A percentile compares a stretch with the other conserved stretches of the same genome.
These are phyloP conservation scores for Starmerella floricola DNA, from an alignment of 805 yeast species.

Conservation along the genomic window DNA sequence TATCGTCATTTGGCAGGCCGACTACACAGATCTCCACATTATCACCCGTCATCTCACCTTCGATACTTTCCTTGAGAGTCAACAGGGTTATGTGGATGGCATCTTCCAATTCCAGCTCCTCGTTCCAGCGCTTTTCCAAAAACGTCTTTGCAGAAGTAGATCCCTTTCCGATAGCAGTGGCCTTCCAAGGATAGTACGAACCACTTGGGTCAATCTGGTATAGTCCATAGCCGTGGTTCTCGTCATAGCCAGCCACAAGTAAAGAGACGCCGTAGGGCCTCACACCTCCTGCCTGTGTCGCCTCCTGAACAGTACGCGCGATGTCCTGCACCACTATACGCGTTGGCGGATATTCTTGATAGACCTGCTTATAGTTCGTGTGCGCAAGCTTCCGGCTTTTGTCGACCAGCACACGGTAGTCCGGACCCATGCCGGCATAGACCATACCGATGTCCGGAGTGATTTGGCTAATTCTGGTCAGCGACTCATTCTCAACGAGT, in stretches of 20 bases:
- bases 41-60: slow-evolving; percentile 95
- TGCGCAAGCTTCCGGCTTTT: slow-evolving; percentile 89
- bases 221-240: slow-evolving; percentile 58
- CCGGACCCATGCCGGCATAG: slow-evolving; percentile 98
- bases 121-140: slow-evolving; percentile 95
- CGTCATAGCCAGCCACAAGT: slow-evolving; percentile 88
- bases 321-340: slow-evolving; percentile 85
- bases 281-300: slow-evolving; percentile 97
- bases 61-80: slow-evolving; percentile 90
- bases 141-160: slow-evolving; percentile 94
- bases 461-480: slow-evolving; percentile 65
- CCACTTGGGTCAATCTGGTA: slow-evolving; percentile 99
- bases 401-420: slow-evolving; percentile 86
- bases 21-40: slow-evolving; percentile 86
- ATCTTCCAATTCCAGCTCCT: slow-evolving; percentile 91
- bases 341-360: slow-evolving; percentile 96
- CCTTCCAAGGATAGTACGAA: slow-evolving; percentile 97
- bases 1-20: slow-evolving; percentile 67
- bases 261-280: slow-evolving; percentile 97
- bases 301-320: slow-evolving; percentile 94
- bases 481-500: slow-evolving; percentile 59
- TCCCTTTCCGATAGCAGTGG: slow-evolving; percentile 96
- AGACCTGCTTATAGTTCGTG: slow-evolving; percentile 79
- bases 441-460: slow-evolving; percentile 96
- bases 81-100: slow-evolving; percentile 92